Evolutionary conservation across 768 basidiomycete genomes (phyloP).

Genomic region (Chalciporus sphaerocephalus): DNA sequence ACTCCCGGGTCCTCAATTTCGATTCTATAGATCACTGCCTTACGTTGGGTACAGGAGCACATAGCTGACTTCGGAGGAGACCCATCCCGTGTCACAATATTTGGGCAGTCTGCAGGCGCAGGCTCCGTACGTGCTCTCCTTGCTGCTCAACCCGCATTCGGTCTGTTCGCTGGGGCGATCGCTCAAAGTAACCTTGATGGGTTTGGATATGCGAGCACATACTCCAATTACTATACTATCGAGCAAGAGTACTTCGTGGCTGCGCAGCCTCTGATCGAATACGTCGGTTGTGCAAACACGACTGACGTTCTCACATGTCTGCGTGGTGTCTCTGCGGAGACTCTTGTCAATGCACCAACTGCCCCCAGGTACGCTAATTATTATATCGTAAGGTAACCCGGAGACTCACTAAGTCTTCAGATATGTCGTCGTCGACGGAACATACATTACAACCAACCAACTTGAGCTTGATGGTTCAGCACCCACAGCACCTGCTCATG

Average conservation of each 20-base stretch:
- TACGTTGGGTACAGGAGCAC: conserved; percentile 48
- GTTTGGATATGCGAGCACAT: conserved; percentile 44
- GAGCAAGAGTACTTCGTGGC: conserved; percentile 35
- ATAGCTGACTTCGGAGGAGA: conserved; percentile 59
- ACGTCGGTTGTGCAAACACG: conserved; percentile 35
- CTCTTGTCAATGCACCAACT: conserved; percentile 6
- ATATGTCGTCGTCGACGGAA: conserved; percentile 45
- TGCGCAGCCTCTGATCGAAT: conserved; percentile 32
- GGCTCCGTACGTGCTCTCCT: conserved; percentile 40
- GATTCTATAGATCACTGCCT: conserved; percentile 18
- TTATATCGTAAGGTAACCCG: conserved; percentile 7
- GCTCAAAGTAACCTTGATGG: conserved; percentile 48
- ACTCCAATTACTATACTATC: conserved; percentile 47
- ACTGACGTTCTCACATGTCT: conserved; percentile 5
- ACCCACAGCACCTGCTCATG: conserved; percentile 40
- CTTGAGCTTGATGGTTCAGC: conserved; percentile 39
- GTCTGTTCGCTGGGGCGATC: conserved; percentile 39
- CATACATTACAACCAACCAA: conserved; percentile 37
- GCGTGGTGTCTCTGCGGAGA: conserved; percentile 6
- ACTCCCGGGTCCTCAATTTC: neutral
- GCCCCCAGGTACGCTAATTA: neutral
- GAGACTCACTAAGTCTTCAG: conserved; percentile 13
- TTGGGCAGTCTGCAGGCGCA: conserved; percentile 54
- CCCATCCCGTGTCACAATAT: conserved; percentile 46
- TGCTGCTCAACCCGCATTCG: conserved; percentile 33